Percentiles rank a stretch among this genome's conserved stretches.
These are phyloP conservation scores for Salicornia ramosissima DNA, from an alignment of 148 eudicot genomes.

Conservation along the genomic window DNA sequence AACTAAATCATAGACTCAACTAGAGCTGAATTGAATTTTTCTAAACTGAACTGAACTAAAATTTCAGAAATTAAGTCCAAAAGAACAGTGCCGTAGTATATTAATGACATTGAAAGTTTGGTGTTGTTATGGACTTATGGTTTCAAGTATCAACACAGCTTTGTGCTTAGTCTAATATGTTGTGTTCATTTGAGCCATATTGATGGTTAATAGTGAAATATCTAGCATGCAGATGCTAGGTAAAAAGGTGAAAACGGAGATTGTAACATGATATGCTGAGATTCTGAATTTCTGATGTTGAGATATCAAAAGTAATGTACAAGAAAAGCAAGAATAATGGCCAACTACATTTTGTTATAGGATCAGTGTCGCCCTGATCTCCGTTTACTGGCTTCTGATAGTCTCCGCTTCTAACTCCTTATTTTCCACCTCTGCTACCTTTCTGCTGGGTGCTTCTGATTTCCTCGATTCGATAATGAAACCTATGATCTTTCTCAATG, in stretches of 20 bases:
- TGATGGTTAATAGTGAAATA: neutral
- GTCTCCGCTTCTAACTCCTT: neutral
- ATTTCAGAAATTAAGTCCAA: no score
- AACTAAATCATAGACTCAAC: no score
- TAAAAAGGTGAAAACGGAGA: neutral
- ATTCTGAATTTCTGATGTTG: neutral
- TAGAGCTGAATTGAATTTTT: no score
- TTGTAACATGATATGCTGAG: neutral
- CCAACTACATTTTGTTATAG: neutral
- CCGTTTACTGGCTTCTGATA: neutral
- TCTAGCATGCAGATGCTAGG: neutral
- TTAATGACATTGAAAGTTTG: neutral
- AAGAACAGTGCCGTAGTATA: no score
- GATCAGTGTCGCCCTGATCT: neutral
- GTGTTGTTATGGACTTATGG: neutral
- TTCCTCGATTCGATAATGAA: constrained; percentile 31
- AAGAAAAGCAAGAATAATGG: neutral
- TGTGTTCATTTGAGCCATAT: neutral
- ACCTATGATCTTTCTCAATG: constrained; percentile 29
- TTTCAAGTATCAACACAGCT: neutral
- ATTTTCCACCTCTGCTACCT: neutral
- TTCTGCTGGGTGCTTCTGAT: neutral
- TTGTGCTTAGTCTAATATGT: neutral
- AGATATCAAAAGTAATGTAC: neutral
- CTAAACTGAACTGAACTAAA: no score